Evolutionary conservation across 148 eudicot genomes (phyloP).

Genomic region (Rhododendron henanense): DNA sequence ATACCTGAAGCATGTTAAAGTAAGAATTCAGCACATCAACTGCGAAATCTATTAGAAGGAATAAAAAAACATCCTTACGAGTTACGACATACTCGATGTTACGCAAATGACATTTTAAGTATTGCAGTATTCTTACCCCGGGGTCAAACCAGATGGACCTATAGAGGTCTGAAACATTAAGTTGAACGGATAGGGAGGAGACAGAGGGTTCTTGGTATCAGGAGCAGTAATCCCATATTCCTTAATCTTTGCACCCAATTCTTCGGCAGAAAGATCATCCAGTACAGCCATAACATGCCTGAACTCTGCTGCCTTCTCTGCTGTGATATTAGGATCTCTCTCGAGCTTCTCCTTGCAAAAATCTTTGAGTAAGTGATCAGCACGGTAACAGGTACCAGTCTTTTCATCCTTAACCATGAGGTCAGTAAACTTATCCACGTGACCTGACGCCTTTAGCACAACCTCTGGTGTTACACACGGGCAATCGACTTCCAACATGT

Average conservation of each 20-base stretch:
- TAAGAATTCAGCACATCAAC: not conserved
- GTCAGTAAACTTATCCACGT: conserved; percentile 95
- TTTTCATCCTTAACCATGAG: conserved; percentile 97
- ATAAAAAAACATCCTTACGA: not conserved
- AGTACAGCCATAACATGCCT: conserved; percentile 74
- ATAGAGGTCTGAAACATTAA: conserved; percentile 96
- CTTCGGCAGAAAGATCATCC: conserved; percentile 79
- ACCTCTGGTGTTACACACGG: conserved; percentile 97
- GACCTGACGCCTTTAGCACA: conserved; percentile 93
- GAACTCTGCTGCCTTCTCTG: conserved; percentile 66
- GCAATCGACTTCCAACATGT: conserved; percentile 97
- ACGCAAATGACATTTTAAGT: not conserved
- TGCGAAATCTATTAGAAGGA: not conserved
- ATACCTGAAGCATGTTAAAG: conserved; percentile 39
- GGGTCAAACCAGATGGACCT: conserved; percentile 75
- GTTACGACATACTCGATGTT: not conserved
- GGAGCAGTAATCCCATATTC: conserved; percentile 85
- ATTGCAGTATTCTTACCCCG: conserved; percentile 49
- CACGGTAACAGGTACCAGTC: conserved; percentile 82
- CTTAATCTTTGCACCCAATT: conserved; percentile 84
- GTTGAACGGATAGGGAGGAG: conserved; percentile 89
- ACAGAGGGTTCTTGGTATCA: conserved; percentile 86
- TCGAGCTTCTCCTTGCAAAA: conserved; percentile 91
- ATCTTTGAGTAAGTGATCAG: conserved; percentile 92
- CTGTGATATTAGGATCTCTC: conserved; percentile 53